Evolutionary conservation across 768 basidiomycete species (phyloP).

Genomic region (Rhizopogon salebrosus): DNA sequence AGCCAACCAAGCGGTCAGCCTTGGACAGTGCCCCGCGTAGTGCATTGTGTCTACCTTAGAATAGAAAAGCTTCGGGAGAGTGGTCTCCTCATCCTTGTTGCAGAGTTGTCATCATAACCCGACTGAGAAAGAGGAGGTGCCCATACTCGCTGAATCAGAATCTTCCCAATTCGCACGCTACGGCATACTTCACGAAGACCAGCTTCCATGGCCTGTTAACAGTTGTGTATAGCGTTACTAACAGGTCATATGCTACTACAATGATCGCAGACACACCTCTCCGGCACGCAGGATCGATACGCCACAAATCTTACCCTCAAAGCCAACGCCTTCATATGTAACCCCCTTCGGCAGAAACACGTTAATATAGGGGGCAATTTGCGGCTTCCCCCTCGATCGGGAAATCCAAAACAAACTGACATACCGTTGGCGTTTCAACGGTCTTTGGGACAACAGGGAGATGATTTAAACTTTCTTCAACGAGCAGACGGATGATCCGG

Average conservation of each 20-base stretch:
- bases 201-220: conserved; percentile 87
- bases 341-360: conserved; percentile 48
- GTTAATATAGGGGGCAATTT: not conserved
- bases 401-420: conserved; percentile 15
- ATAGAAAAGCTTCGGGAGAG: conserved; percentile 89
- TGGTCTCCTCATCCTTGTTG: conserved; percentile 87
- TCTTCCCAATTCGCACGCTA: conserved; percentile 93
- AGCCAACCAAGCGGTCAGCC: not conserved
- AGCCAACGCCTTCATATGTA: conserved; percentile 85
- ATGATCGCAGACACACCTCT: conserved; percentile 48
- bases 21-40: not conserved
- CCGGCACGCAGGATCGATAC: conserved; percentile 94
- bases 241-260: not conserved
- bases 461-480: conserved; percentile 87
- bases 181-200: conserved; percentile 94
- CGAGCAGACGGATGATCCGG: conserved; percentile 80
- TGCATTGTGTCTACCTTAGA: conserved; percentile 50
- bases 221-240: not conserved
- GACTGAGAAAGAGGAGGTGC: not conserved
- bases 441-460: conserved; percentile 71
- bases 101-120: not conserved
- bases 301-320: conserved; percentile 95
- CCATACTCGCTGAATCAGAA: conserved; percentile 88
- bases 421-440: conserved; percentile 78
- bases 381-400: not conserved